phyloP scores from a whole-genome alignment of 192 early-diverging fungal genomes.

The Spinellus fusiger region DNA sequence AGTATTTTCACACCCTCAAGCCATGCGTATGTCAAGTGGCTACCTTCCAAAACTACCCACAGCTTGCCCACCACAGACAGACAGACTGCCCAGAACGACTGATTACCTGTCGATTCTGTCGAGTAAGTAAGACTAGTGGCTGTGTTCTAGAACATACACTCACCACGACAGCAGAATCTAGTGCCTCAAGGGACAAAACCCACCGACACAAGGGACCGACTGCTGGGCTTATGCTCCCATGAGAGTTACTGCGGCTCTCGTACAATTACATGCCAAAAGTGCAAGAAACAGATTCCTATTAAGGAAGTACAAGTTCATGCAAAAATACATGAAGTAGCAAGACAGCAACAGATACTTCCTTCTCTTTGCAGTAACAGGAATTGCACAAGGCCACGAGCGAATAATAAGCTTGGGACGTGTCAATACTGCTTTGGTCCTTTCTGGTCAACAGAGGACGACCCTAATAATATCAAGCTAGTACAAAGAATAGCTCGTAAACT shows the following conservation, averaged over 20 bases:
- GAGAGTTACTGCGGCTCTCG: conserved; percentile 82
- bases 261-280: conserved; percentile 78
- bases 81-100: conserved; percentile 63
- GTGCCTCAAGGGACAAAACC: conserved; percentile 58
- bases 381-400: conserved; percentile 52
- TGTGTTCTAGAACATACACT: background rate
- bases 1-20: conserved; percentile 51
- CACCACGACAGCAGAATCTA: conserved; percentile 27
- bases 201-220: conserved; percentile 50
- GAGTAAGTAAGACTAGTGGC: conserved; percentile 23
- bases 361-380: conserved; percentile 66
- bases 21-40: conserved; percentile 56
- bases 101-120: conserved; percentile 83
- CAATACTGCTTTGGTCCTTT: conserved; percentile 76
- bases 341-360: conserved; percentile 49
- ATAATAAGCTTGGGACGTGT: conserved; percentile 64
- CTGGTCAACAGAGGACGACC: conserved; percentile 73
- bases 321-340: conserved; percentile 60
- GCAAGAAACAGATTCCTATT: conserved; percentile 61
- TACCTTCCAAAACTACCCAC: conserved; percentile 29
- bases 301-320: conserved; percentile 77
- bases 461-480: conserved; percentile 64
- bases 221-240: conserved; percentile 62
- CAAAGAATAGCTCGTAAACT: conserved; percentile 63
- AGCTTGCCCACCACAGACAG: conserved; percentile 62